A percentile compares a stretch with the other conserved stretches of the same genome.
Conservation (phyloP, 352 stramenopile species). For the Aphanomyces euteiches region DNA sequence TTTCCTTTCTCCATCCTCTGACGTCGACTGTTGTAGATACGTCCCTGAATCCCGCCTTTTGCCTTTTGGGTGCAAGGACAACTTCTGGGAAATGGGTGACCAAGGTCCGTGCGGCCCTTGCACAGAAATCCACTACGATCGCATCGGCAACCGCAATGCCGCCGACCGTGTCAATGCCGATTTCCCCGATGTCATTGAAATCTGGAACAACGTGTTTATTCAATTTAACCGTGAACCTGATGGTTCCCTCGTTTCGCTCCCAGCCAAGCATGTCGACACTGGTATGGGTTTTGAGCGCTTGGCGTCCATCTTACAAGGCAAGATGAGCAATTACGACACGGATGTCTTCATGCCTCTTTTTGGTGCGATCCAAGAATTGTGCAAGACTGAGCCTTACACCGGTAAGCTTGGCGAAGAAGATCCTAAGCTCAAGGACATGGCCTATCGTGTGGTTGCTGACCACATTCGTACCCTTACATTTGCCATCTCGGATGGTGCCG, state of each 20-base stretch:
- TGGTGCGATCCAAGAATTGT: slow-evolving; percentile 83
- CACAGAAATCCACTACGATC: slow-evolving; percentile 99
- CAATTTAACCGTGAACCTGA: slow-evolving; percentile 95
- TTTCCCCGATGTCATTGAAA: slow-evolving; percentile 98
- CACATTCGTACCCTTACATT: slow-evolving; percentile 97
- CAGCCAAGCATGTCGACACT: slow-evolving; percentile 97
- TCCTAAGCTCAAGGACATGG: slow-evolving; percentile 77
- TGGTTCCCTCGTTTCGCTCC: slow-evolving; percentile 86
- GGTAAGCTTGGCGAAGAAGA: slow-evolving; percentile 89
- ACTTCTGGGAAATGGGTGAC: slow-evolving; percentile 99
- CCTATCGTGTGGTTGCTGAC: slow-evolving; percentile 96
- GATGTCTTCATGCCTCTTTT: slow-evolving; percentile 98
- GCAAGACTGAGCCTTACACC: slow-evolving; percentile 62
- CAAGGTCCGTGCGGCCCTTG: slow-evolving; percentile 98
- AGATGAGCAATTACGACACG: slow-evolving; percentile 98
- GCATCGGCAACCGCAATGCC: slow-evolving; percentile 93
- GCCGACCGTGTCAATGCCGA: slow-evolving; percentile 95
- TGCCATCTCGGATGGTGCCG: slow-evolving; percentile 96
- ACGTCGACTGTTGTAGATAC: slow-evolving; percentile 33
- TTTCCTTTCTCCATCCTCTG: slow-evolving; percentile 1
- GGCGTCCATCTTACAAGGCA: slow-evolving; percentile 88
- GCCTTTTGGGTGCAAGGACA: slow-evolving; percentile 95
- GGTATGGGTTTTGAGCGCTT: slow-evolving; percentile 98
- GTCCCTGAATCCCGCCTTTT: slow-evolving; percentile 88
- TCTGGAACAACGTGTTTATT: slow-evolving; percentile 99